Percentiles rank a stretch among this genome's conserved stretches.
These are phyloP conservation scores for Sporisorium reilianum DNA, from an alignment of 1,284 basidiomycete species.

Conservation along the genomic window DNA sequence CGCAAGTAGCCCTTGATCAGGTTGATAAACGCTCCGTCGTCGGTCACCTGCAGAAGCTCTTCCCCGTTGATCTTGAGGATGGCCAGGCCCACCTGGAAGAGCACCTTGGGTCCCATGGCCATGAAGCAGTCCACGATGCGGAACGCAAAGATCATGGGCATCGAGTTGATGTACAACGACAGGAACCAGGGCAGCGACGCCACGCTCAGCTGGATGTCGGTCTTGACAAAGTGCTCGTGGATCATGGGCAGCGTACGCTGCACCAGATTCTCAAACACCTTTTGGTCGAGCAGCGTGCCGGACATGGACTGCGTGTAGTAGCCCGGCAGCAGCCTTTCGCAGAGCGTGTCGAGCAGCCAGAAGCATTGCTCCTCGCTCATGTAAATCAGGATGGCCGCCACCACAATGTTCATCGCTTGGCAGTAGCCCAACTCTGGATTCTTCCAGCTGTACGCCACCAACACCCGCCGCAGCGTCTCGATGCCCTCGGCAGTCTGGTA, in stretches of 20 bases:
- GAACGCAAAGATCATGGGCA: conserved; percentile 99
- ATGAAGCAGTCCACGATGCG: conserved; percentile 99
- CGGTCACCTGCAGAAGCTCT: conserved; percentile 90
- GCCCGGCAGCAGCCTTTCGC: conserved; percentile 92
- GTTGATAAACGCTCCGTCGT: conserved; percentile 94
- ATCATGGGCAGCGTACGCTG: conserved; percentile 80
- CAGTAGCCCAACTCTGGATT: conserved; percentile 80
- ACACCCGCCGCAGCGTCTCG: conserved; percentile 82
- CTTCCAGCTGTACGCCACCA: conserved; percentile 96
- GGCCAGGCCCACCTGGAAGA: conserved; percentile 94
- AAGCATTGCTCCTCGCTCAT: conserved; percentile 99
- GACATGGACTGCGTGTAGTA: conserved; percentile 99
- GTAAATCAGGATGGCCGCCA: conserved; percentile 90
- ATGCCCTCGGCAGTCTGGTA: conserved; percentile 65
- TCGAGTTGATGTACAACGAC: conserved; percentile 90
- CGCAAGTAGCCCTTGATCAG: conserved; percentile 81
- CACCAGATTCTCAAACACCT: conserved; percentile 97
- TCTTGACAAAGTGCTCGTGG: conserved; percentile 88
- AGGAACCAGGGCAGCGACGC: conserved; percentile 98
- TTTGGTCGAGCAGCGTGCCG: conserved; percentile 95
- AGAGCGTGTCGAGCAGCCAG: conserved; percentile 95
- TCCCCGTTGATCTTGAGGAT: conserved; percentile 99
- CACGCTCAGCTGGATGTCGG: conserved; percentile 96
- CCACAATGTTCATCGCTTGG: conserved; percentile 77
- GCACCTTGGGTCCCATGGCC: conserved; percentile 97